Evolutionary conservation across 2,329 filamentous ascomycete genomes (phyloP).

Genomic region (Zymoseptoria crescenta): DNA sequence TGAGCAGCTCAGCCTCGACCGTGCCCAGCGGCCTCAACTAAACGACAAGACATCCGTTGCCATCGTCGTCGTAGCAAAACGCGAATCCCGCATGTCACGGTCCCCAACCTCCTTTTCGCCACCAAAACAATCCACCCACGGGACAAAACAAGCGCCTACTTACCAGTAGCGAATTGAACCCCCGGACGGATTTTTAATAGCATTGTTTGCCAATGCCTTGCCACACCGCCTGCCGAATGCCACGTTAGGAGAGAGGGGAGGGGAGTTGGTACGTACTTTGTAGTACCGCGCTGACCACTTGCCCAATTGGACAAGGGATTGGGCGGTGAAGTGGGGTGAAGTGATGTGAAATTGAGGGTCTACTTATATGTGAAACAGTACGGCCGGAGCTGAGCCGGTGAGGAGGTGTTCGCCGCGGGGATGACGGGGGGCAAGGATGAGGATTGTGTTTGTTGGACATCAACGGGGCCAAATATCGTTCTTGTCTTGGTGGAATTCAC

Average conservation of each 20-base stretch:
- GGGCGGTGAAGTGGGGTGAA: not conserved
- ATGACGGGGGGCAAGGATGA: not conserved
- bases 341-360: no score
- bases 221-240: not conserved
- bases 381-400: no score
- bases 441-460: not conserved
- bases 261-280: not conserved
- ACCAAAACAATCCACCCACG: not conserved
- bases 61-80: not conserved
- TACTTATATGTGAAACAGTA: not conserved
- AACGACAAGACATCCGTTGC: no score
- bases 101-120: not conserved
- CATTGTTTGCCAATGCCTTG: not conserved
- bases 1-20: no score
- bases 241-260: not conserved
- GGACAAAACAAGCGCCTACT: not conserved
- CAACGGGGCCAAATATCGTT: not conserved
- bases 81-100: not conserved
- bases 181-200: not conserved
- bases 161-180: not conserved
- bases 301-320: not conserved
- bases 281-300: not conserved
- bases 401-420: not conserved
- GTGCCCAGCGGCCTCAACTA: no score
- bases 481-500: no score